Percentiles rank a stretch among this genome's conserved stretches.
These are phyloP conservation scores for Wallacemonas collosoma DNA, from an alignment of 208 protist genomes.

Conservation along the genomic window DNA sequence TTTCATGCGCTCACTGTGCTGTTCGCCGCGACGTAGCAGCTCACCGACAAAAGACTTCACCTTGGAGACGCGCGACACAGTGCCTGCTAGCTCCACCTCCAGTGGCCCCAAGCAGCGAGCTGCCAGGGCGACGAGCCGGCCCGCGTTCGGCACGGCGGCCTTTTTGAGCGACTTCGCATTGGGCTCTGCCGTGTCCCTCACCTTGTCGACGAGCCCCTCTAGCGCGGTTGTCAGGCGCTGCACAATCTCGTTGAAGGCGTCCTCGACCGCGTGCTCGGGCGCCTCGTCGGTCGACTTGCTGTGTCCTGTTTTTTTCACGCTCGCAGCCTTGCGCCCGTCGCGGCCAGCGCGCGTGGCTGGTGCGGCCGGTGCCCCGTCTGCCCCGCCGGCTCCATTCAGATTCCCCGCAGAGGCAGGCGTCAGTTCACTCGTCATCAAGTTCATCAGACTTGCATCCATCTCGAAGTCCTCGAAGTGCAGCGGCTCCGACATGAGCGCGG, in stretches of 20 bases:
- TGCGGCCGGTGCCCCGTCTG: slow-evolving; percentile 16
- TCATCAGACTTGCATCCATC: slow-evolving; percentile 34
- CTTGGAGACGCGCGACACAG: slow-evolving; percentile 37
- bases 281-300: slow-evolving; percentile 40
- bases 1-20: slow-evolving; percentile 34
- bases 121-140: slow-evolving; percentile 21
- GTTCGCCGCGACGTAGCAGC: slow-evolving; percentile 45
- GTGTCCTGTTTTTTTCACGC: slow-evolving; percentile 38
- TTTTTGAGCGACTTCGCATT: slow-evolving; percentile 42
- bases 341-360: slow-evolving; percentile 6
- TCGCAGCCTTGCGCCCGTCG: slow-evolving; percentile 29
- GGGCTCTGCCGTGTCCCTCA: slow-evolving; percentile 34
- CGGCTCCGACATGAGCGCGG: slow-evolving; percentile 57
- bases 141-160: slow-evolving; percentile 32
- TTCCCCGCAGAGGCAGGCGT: background rate
- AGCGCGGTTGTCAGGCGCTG: slow-evolving; percentile 37
- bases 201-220: slow-evolving; percentile 41
- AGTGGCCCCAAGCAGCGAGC: slow-evolving; percentile 31
- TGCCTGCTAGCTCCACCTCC: slow-evolving; percentile 34
- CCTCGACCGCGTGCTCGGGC: slow-evolving; percentile 49
- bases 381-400: background rate
- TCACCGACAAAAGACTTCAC: slow-evolving; percentile 44
- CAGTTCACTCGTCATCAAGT: slow-evolving; percentile 15
- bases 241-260: slow-evolving; percentile 54
- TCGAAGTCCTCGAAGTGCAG: slow-evolving; percentile 66